Percentiles rank a stretch among this genome's conserved stretches.
phyloP scores from a whole-genome alignment of 345 rosid genomes.

The Aquilaria sinensis region DNA sequence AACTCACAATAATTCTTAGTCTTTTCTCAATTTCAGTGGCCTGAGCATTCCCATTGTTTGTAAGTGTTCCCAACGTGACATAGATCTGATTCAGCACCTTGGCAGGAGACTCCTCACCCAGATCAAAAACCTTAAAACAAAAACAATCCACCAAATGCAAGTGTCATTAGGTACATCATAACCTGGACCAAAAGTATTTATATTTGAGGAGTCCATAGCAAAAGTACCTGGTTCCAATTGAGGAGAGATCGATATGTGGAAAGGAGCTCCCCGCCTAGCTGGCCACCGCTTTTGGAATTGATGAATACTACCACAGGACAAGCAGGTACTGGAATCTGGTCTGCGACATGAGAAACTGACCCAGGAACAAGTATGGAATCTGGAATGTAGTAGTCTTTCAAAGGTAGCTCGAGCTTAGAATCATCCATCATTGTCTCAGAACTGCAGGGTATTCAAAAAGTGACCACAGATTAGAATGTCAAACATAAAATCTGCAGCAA shows the following conservation, averaged over 20 bases:
- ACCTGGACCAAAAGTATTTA: background rate
- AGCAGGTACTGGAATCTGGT: slow-evolving; percentile 15
- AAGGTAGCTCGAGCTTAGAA: slow-evolving; percentile 2
- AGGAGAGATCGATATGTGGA: slow-evolving; percentile 47
- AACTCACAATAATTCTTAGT: slow-evolving; percentile 61
- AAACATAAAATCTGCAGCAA: background rate
- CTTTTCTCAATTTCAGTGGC: slow-evolving; percentile 43
- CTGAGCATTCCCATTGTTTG: slow-evolving; percentile 38
- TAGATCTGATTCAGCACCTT: slow-evolving; percentile 41
- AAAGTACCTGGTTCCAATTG: slow-evolving; percentile 45
- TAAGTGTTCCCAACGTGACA: slow-evolving; percentile 31
- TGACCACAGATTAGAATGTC: background rate
- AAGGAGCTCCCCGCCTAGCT: slow-evolving; percentile 60
- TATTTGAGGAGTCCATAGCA: background rate
- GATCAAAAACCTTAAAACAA: slow-evolving; percentile 47
- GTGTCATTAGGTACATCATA: background rate
- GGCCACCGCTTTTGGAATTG: slow-evolving; percentile 73
- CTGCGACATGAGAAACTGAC: slow-evolving; percentile 6
- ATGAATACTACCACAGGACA: slow-evolving; percentile 66
- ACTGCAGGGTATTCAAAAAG: slow-evolving; percentile 15
- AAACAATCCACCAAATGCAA: slow-evolving; percentile 1
- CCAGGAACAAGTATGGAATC: slow-evolving; percentile 36
- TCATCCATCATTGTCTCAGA: slow-evolving; percentile 3
- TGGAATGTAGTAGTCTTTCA: slow-evolving; percentile 35
- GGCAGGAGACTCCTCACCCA: slow-evolving; percentile 48